Evolutionary conservation across 352 stramenopile genomes (phyloP).

Genomic region (Pythium insidiosum): DNA sequence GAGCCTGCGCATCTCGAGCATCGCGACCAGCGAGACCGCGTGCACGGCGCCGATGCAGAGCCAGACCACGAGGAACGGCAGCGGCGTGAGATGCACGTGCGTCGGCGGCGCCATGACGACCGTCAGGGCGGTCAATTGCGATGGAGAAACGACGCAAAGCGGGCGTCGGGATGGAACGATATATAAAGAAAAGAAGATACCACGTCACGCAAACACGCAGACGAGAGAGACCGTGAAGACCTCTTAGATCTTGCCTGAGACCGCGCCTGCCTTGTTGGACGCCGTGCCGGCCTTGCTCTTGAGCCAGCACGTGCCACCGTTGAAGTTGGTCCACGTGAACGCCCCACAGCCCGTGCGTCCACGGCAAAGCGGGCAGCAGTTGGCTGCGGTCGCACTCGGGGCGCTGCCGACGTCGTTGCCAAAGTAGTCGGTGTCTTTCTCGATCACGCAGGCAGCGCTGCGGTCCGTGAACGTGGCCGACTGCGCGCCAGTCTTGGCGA

Average conservation of each 20-base stretch:
- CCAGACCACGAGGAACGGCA: too few species aligned
- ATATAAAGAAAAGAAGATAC: too few species aligned
- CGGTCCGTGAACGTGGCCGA: slow-evolving; percentile 4
- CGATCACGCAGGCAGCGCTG: slow-evolving; percentile 6
- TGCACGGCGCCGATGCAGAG: too few species aligned
- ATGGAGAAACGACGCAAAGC: too few species aligned
- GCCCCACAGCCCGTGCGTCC: slow-evolving; percentile 10
- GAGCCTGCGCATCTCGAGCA: too few species aligned
- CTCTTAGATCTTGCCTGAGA: slow-evolving; percentile 12
- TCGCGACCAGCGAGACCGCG: too few species aligned
- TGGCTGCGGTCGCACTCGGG: slow-evolving; percentile 2
- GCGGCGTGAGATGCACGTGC: too few species aligned
- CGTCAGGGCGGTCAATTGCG: too few species aligned
- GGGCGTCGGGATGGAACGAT: too few species aligned
- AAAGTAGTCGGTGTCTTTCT: slow-evolving; percentile 13
- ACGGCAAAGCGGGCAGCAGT: slow-evolving; percentile 13
- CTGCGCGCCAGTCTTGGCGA: slow-evolving; percentile 1
- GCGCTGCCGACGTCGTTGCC: slow-evolving; percentile 15
- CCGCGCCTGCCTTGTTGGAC: slow-evolving; percentile 2
- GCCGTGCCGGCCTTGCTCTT: slow-evolving; percentile 17
- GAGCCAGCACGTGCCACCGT: slow-evolving; percentile 19
- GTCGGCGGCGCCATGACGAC: too few species aligned
- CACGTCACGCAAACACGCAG: too few species aligned
- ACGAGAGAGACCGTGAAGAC: too few species aligned
- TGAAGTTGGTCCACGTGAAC: slow-evolving; percentile 17